Evolutionary conservation across 768 basidiomycete species (phyloP).

Genomic region (Pholiota microspora): DNA sequence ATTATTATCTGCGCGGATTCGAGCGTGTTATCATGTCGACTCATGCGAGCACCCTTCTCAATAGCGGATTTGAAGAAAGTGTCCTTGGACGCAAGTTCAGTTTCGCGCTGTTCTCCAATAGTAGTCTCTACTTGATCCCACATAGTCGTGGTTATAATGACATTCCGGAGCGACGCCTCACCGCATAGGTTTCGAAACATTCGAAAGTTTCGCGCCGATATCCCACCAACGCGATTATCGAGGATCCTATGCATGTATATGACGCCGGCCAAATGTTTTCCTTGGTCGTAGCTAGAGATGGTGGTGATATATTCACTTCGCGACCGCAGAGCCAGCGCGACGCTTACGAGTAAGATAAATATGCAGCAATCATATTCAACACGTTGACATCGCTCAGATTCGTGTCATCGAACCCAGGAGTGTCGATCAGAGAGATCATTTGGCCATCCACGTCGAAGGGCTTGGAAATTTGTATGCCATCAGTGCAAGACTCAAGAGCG

Average conservation of each 20-base stretch:
- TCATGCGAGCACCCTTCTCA: slow-evolving; percentile 43
- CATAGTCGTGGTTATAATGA: slow-evolving; percentile 54
- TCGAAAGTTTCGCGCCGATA: slow-evolving; percentile 48
- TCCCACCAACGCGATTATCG: slow-evolving; percentile 49
- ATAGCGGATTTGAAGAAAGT: slow-evolving; percentile 53
- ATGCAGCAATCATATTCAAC: slow-evolving; percentile 47
- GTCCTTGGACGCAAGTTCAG: slow-evolving; percentile 36
- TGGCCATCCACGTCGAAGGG: slow-evolving; percentile 42
- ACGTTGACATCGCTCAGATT: slow-evolving; percentile 44
- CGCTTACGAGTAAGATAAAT: slow-evolving; percentile 31
- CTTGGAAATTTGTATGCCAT: slow-evolving; percentile 37
- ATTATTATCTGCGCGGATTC: slow-evolving; percentile 42
- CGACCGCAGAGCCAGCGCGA: neutral
- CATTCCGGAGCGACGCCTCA: slow-evolving; percentile 43
- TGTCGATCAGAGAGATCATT: slow-evolving; percentile 49
- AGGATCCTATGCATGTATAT: slow-evolving; percentile 56
- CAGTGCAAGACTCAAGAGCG: slow-evolving; percentile 51
- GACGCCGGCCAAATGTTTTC: slow-evolving; percentile 46
- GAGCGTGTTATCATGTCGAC: slow-evolving; percentile 39
- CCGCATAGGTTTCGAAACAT: slow-evolving; percentile 56
- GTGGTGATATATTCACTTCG: neutral
- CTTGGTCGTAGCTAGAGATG: slow-evolving; percentile 27
- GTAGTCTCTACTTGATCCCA: slow-evolving; percentile 42
- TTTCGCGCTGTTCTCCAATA: slow-evolving; percentile 41
- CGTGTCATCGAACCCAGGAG: slow-evolving; percentile 61